Evolutionary conservation across 768 basidiomycete species (phyloP).

Genomic region (Epithele typhae): DNA sequence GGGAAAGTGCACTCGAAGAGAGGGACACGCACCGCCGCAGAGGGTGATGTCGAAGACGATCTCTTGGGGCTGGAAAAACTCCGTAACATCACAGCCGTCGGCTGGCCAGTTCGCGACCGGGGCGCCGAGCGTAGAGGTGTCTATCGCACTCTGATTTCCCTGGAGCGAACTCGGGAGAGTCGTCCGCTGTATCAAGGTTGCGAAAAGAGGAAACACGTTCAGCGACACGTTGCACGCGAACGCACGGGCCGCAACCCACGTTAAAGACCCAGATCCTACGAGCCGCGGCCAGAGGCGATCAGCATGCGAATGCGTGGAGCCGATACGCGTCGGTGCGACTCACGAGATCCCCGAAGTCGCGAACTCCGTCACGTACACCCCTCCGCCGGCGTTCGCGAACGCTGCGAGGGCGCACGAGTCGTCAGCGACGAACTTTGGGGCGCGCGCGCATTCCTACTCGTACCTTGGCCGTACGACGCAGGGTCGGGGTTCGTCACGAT

Average conservation of each 20-base stretch:
- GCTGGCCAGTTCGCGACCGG: conserved; percentile 68
- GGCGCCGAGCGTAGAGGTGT: conserved; percentile 56
- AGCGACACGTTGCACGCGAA: conserved; percentile 6
- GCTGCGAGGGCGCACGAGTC: conserved; percentile 20
- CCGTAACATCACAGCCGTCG: conserved; percentile 46
- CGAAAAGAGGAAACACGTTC: too few species aligned
- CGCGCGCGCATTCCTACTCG: too few species aligned
- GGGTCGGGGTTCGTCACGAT: conserved; percentile 50
- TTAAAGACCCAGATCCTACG: conserved; percentile 62
- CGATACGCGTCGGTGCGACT: conserved; percentile 19
- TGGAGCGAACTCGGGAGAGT: conserved; percentile 46
- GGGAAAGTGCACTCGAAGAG: conserved; percentile 6
- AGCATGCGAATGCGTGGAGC: not conserved
- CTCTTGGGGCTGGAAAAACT: conserved; percentile 58
- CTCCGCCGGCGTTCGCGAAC: conserved; percentile 65
- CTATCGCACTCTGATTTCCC: conserved; percentile 44
- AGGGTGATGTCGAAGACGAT: conserved; percentile 74
- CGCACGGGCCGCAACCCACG: conserved; percentile 26
- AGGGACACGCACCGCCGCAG: conserved; percentile 46
- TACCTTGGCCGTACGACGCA: conserved; percentile 51
- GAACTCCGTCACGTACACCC: conserved; percentile 73
- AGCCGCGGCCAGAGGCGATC: not conserved
- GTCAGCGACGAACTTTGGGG: too few species aligned
- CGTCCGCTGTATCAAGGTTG: conserved; percentile 35
- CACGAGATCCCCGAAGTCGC: conserved; percentile 62